Base-by-base conservation (phyloP, 352 stramenopile species). In the Elongisporangium undulatum region DNA sequence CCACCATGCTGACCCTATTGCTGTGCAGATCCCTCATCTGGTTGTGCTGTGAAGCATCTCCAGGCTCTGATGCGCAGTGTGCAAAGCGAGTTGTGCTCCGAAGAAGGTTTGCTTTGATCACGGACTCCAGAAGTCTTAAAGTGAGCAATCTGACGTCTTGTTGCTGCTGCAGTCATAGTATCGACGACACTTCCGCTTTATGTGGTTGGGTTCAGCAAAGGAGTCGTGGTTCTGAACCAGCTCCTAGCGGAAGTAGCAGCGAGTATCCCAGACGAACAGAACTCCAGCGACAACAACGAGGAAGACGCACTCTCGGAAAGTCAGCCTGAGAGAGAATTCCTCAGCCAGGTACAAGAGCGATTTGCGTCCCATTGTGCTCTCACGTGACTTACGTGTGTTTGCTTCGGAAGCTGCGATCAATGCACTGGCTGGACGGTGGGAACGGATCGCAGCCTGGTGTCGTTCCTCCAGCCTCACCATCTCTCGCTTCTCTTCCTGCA, bases 141-240 rank as follows among this genome's bases (percentile, higher is more conserved):
- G n/a, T 49, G 17, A 13, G 23, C 23, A 34, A 39, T 54, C 67
- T 61, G 58, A 56, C 24, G 38, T 49, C 15, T 34, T 58, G 12
- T 52, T 54, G 53, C 53, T 15, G 38, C 16, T 56, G 4, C 57
- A 82, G 74, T 81, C 20, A 64, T 64, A 6, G 51, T 87, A 23
- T 80, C 74, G 21, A 80, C 66, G 4, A 58, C 72, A 3, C 69
- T 88, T 17, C 78, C 76, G 4, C 71, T 90, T 15, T 76, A 89
- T 54, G 63, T 90, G 7, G 53, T 89, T 13, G 81, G 81, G 4
- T 90, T 90, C 52, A 90, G 81, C 68, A 87, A 87, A 59, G 81
- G 81, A 4, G 78, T 75, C 17, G 67, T 81, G 23, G 81, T 90
- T 23, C 59, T 90, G 19, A 90, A 89, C 53, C 81, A 90, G 56